Conservation (phyloP, 306 rosid species). For the Dalbergia cultrata region DNA sequence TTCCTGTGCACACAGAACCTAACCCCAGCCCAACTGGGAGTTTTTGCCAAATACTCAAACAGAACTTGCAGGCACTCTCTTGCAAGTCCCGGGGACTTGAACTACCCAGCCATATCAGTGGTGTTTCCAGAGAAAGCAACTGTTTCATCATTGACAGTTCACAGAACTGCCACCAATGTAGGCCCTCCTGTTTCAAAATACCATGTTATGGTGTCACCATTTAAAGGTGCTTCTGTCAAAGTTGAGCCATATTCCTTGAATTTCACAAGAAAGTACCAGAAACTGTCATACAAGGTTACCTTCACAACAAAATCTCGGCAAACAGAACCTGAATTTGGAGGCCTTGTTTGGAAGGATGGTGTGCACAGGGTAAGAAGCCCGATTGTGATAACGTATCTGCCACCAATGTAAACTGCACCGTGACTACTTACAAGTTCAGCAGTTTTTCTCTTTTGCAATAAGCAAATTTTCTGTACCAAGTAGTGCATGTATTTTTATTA, state of each 20-base stretch:
- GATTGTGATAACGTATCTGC: constrained; percentile 65
- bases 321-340: constrained; percentile 82
- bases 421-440: constrained; percentile 34
- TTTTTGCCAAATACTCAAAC: constrained; percentile 72
- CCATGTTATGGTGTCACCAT: constrained; percentile 70
- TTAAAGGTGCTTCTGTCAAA: constrained; percentile 73
- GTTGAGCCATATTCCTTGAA: constrained; percentile 75
- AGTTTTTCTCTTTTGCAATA: constrained; percentile 45
- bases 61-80: constrained; percentile 66
- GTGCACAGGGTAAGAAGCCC: constrained; percentile 90
- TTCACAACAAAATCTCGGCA: constrained; percentile 58
- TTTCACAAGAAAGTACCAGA: constrained; percentile 75
- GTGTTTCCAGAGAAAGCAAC: constrained; percentile 70
- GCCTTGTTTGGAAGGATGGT: constrained; percentile 92
- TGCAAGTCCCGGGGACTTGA: constrained; percentile 70
- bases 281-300: constrained; percentile 67
- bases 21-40: constrained; percentile 61
- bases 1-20: constrained; percentile 82
- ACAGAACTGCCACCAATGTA: constrained; percentile 82
- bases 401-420: constrained; percentile 54
- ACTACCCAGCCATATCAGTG: constrained; percentile 87
- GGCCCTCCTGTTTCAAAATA: constrained; percentile 77
- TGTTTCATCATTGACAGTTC: constrained; percentile 56
- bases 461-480: constrained; percentile 47
- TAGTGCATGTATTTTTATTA: constrained; percentile 43